Evolutionary conservation across 805 yeast genomes (phyloP), one percentile per base, ranked within the genome.

Genomic region (Wickerhamomyces chaumierensis): DNA sequence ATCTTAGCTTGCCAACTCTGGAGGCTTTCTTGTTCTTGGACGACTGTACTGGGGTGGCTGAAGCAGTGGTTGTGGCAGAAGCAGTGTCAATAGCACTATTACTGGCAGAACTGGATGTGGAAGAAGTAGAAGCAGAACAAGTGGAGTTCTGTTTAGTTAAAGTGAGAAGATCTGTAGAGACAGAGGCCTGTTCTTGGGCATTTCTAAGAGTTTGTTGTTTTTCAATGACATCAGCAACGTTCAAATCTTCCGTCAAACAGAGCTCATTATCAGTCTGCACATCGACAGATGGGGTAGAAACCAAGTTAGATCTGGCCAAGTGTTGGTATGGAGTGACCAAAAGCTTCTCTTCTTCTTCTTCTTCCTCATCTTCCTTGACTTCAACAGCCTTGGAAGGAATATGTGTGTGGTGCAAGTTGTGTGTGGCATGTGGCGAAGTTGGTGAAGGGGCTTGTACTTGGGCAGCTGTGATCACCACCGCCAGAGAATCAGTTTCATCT

Each of bases 1-100:
- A 53, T 43, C 57, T 47, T 35, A 28, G 46, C 37, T 53, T 53
- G 39, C 50, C 50, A 18, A 52, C 44, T 35, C 44, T 49, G 25
- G 33, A 39, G 13, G 38, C 12, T 13, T 27, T 33, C 18, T 37
- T 36, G 14, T 18, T 37, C 35, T 27, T 33, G 12, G 35, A 19
- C 38, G 37, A 37, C 31, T 41, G 44, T 36, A 36, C 41, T 42
- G 34, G 39, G 20, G 28, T 12, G 15, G 37, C 17, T 12, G 41
- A 8, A 13, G 42, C 18, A 12, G 39, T 38, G n/a, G 39, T n/a
- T 13, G 34, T 34, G 25, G 20, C 7, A 21, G 38, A 20, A 18
- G 31, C 16, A 12, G 41, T 12, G 13, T 41, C 18, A 14, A 38
- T 36, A 11, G 39, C 14, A 11, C 31, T 29, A 17, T 16, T 9